Evolutionary conservation across 2,329 filamentous ascomycete genomes (phyloP), one percentile per base, ranked within the genome.

Genomic region (Aspergillus sp.): DNA sequence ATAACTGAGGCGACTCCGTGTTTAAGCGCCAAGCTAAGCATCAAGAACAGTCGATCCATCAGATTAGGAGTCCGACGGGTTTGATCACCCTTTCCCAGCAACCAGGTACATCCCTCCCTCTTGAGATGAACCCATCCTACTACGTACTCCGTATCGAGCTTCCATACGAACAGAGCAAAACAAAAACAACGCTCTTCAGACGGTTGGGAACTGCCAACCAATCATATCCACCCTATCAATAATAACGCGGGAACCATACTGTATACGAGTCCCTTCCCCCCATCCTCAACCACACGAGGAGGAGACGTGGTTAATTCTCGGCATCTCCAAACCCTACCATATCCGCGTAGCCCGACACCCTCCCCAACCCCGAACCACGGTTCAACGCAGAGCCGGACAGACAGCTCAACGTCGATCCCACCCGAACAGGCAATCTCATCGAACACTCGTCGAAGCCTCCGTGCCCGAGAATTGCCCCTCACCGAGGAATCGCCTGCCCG

Each of bases 391-490:
- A 45, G 39, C 38, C 23, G 15, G 23, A 43, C 8, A 9, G 28
- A 23, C n/a, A 17, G 36, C 41, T 55, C 51, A 36, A 36, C 32
- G 57, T 59, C 45, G 57, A 59, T 59, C 57, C 45, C 50, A 51
- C 58, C 52, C 48, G 52, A 60, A 47, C 12, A 5, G 41, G 58
- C n/a, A 60, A 60, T 60, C 47, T 50, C 53, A 47, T 54, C 54
- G 58, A 60, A 60, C 41, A 19, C 39, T 30, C 53, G 53, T 55
- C 23, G 53, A 55, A 55, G 41, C 21, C 53, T 47, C 25, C 39
- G 21, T 23, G 45, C 23, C 55, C 55, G 23, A 51, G 36, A 32
- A 30, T 48, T 50, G 25, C 25, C 47, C 47, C 23, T n/a, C 47
- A 36, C 32, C 32, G 32, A 36, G 32, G 32, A 36, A 36, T 13